Conservation (phyloP, 2,329 filamentous ascomycete species). For the Capronia coronata region DNA sequence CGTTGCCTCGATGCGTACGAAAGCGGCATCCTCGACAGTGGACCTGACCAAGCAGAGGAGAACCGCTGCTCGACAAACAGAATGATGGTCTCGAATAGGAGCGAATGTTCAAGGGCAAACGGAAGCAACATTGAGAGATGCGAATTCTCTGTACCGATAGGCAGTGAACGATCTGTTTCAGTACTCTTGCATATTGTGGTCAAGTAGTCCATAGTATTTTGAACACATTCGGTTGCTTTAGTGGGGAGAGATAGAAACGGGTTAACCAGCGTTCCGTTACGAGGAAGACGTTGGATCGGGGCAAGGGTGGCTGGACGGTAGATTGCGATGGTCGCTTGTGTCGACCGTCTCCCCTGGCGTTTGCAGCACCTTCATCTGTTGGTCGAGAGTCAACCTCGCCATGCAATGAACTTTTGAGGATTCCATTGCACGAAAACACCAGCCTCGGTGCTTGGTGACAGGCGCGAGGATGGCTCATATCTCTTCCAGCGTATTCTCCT, state of each 20-base stretch:
- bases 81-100: conserved; percentile 26
- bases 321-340: background rate
- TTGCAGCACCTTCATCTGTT: too few relatives aligned
- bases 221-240: conserved; percentile 20
- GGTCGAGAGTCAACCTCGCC: too few relatives aligned
- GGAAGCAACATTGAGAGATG: conserved; percentile 25
- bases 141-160: conserved; percentile 15
- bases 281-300: conserved; percentile 19
- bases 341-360: background rate
- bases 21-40: conserved; percentile 21
- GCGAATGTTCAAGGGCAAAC: conserved; percentile 21
- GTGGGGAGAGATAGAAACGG: conserved; percentile 22
- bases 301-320: background rate
- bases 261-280: conserved; percentile 20
- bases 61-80: conserved; percentile 24
- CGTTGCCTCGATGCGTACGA: conserved; percentile 25
- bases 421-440: conserved; percentile 19
- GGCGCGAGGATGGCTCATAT: conserved; percentile 17
- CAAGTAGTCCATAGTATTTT: conserved; percentile 23
- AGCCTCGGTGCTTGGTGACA: background rate
- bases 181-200: conserved; percentile 18
- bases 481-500: conserved; percentile 20
- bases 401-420: conserved; percentile 3
- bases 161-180: conserved; percentile 1
- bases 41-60: conserved; percentile 21